Conservation (phyloP, 83 land plant species). For the Picea abies region DNA sequence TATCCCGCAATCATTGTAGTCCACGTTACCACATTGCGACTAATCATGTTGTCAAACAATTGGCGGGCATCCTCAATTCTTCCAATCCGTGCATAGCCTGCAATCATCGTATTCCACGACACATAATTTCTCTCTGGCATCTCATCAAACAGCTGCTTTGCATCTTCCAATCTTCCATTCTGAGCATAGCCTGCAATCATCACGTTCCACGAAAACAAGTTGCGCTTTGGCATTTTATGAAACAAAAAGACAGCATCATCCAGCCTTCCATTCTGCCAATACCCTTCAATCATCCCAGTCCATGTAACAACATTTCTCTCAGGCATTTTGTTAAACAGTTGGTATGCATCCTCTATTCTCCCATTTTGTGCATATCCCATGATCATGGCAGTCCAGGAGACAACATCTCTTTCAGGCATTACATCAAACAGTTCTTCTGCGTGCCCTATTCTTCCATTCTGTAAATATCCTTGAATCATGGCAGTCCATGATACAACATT, state of each 20-base stretch:
- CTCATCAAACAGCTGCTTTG: slow-evolving; percentile 16
- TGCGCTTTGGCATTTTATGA: background rate
- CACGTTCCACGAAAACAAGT: background rate
- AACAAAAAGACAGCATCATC: background rate
- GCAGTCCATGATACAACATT: slow-evolving; percentile 12
- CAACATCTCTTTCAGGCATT: slow-evolving; percentile 6
- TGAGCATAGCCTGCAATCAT: background rate
- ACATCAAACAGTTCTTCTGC: background rate
- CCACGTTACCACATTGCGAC: background rate
- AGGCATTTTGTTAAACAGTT: slow-evolving; percentile 4
- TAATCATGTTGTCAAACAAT: slow-evolving; percentile 14
- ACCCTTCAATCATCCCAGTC: too few species aligned
- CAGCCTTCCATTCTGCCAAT: too few species aligned
- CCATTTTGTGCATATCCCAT: slow-evolving; percentile 15
- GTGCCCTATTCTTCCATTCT: background rate
- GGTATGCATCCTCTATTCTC: slow-evolving; percentile 1
- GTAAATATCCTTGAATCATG: slow-evolving; percentile 4
- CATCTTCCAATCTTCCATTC: slow-evolving; percentile 10
- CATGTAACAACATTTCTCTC: background rate
- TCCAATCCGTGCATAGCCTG: slow-evolving; percentile 17
- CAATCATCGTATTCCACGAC: slow-evolving; percentile 29
- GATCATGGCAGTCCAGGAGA: slow-evolving; percentile 23
- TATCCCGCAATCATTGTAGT: background rate
- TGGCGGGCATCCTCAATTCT: slow-evolving; percentile 17
- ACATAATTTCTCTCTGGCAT: slow-evolving; percentile 26